phyloP scores from a whole-genome alignment of 1,139 yeast species.

The Nakaseomyces delphensis region DNA sequence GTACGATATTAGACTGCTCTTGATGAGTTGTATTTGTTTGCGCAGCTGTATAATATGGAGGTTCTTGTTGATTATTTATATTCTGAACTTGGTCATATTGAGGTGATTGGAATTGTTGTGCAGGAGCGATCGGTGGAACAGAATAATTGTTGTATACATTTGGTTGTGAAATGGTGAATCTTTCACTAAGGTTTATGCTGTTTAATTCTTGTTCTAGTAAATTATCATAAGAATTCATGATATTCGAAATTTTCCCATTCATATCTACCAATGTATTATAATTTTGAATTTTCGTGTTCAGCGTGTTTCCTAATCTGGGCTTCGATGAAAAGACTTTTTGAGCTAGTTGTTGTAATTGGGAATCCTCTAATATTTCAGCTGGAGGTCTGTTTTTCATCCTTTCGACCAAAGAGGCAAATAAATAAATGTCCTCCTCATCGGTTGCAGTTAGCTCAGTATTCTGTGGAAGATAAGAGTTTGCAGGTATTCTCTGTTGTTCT shows the following conservation, averaged over 20 bases:
- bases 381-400: conserved; percentile 43
- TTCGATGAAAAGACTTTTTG: conserved; percentile 55
- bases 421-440: conserved; percentile 69
- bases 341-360: conserved; percentile 54
- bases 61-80: background rate
- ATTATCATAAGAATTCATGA: conserved; percentile 69
- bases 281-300: conserved; percentile 54
- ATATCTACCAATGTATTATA: conserved; percentile 67
- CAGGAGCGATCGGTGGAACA: background rate
- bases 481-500: conserved; percentile 15
- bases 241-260: conserved; percentile 75
- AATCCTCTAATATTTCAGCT: conserved; percentile 52
- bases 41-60: conserved; percentile 7
- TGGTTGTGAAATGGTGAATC: conserved; percentile 21
- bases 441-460: conserved; percentile 50
- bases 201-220: conserved; percentile 56
- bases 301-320: conserved; percentile 64
- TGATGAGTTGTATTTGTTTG: background rate
- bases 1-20: background rate
- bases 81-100: conserved; percentile 11
- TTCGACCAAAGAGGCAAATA: conserved; percentile 61
- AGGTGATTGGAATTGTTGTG: conserved; percentile 3
- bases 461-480: conserved; percentile 19
- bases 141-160: conserved; percentile 20
- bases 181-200: conserved; percentile 26